These are phyloP conservation scores for Pleurotus sapidus DNA, from an alignment of 768 basidiomycete species.

Conservation along the genomic window DNA sequence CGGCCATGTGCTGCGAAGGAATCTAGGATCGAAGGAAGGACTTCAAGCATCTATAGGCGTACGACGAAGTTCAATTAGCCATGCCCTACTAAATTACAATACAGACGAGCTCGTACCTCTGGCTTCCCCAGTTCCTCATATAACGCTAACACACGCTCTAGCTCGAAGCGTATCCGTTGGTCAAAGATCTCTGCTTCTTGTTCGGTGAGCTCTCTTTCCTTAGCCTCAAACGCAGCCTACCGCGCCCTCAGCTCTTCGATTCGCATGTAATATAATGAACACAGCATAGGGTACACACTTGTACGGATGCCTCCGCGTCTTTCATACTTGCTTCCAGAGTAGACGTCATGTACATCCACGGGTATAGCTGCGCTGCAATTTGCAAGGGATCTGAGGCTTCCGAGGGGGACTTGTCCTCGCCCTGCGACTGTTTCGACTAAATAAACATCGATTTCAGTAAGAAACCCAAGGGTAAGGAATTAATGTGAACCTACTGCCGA, in stretches of 20 bases:
- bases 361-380: slow-evolving; percentile 49
- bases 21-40: slow-evolving; percentile 48
- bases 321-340: slow-evolving; percentile 51
- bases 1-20: slow-evolving; percentile 45
- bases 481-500: not conserved
- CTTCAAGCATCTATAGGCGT: slow-evolving; percentile 33
- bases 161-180: slow-evolving; percentile 36
- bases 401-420: not conserved
- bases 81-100: slow-evolving; percentile 3
- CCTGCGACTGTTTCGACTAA: not conserved
- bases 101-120: slow-evolving; percentile 23
- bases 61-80: not conserved
- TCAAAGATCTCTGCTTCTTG: slow-evolving; percentile 42
- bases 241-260: not conserved
- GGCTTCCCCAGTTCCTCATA: slow-evolving; percentile 40
- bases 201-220: slow-evolving; percentile 26
- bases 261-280: not conserved
- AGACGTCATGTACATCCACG: slow-evolving; percentile 61
- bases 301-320: slow-evolving; percentile 32
- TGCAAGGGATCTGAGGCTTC: slow-evolving; percentile 37
- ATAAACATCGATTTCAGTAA: not conserved
- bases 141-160: slow-evolving; percentile 40
- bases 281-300: slow-evolving; percentile 18
- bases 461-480: not conserved
- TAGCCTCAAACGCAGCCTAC: slow-evolving; percentile 35